A percentile compares a stretch with the other conserved stretches of the same genome.
Conservation (phyloP, 139 green algal genomes). For the Eudorina sp. region DNA sequence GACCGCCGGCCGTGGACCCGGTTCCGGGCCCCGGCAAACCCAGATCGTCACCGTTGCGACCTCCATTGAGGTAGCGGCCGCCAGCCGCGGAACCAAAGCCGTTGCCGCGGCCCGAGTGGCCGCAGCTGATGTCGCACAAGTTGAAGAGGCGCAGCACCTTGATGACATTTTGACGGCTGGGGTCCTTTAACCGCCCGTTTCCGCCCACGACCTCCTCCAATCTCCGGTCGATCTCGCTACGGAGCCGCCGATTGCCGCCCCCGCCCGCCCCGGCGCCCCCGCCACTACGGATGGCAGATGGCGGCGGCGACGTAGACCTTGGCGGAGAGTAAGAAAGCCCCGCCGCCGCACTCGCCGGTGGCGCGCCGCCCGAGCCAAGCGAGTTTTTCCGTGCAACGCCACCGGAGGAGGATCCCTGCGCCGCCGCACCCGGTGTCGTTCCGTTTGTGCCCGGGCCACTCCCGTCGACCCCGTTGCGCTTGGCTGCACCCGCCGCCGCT, state of each 20-base stretch:
- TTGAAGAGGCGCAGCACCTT: slow-evolving; percentile 94
- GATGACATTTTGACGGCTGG: slow-evolving; percentile 69
- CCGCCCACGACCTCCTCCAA: slow-evolving; percentile 77
- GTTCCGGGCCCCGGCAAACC: slow-evolving; percentile 46
- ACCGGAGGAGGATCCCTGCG: neutral
- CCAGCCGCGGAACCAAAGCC: slow-evolving; percentile 19
- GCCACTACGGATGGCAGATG: neutral
- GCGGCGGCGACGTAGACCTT: slow-evolving; percentile 13
- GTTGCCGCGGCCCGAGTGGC: neutral
- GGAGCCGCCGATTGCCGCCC: slow-evolving; percentile 43
- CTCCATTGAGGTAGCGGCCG: slow-evolving; percentile 24
- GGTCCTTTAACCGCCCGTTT: slow-evolving; percentile 71
- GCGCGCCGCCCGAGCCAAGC: neutral
- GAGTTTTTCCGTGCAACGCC: slow-evolving; percentile 13
- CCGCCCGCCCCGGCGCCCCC: neutral
- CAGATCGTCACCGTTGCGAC: slow-evolving; percentile 19
- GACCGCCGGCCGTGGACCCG: neutral
- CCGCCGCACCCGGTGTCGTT: neutral
- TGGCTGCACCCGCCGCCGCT: no score
- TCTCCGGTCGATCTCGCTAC: slow-evolving; percentile 86
- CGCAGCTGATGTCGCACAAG: slow-evolving; percentile 85
- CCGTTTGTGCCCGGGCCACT: neutral
- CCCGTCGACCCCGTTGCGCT: neutral
- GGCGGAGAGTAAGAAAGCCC: slow-evolving; percentile 10
- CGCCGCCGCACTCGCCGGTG: neutral